Evolutionary conservation across 2,329 filamentous ascomycete species (phyloP), one percentile per base, ranked within the genome.

Genomic region (Scedosporium apiospermum): DNA sequence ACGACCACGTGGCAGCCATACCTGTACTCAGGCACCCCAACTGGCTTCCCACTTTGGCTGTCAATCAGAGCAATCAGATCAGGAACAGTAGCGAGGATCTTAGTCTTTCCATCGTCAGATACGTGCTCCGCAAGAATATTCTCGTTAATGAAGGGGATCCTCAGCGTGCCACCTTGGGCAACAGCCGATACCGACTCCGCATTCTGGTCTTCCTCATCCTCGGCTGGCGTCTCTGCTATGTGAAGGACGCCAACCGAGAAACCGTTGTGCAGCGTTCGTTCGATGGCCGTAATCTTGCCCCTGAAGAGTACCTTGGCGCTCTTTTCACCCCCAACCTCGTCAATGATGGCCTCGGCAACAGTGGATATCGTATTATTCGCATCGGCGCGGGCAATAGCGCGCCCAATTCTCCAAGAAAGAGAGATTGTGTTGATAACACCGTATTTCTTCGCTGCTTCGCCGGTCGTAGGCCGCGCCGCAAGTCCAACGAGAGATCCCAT

Each of bases 241-340:
- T 70, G 65, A 6, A 71, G 73, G 34, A 38, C 59, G 7, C 81
- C 80, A 64, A 81, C 78, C 2, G 78, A 75, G 65, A 82, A 78
- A 4, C 81, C 80, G 68, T 78, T 78, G 67, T 75, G 76, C 16
- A 83, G 67, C 10, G 75, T 70, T 44, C 80, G 71, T 67, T 83
- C 80, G 0, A 83, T 80, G 7, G 74, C 74, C 16, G 79, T 72
- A 60, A 71, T 71, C 65, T 71, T 71, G 55, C 70, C 70, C 21
- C 66, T 65, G 62, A 70, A 71, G 3, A 71, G 62, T 12, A 68
- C 64, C 27, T 64, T 64, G 1, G 69, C 69, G 2, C 64, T 66
- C 7, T 65, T 63, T 0, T 64, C 21, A 66, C 70, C 71, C 71
- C 80, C 63, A 74, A 72, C 64, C 75, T 72, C 68, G 71, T 75